These are phyloP conservation scores for Lithohypha guttulata DNA, from an alignment of 2,329 filamentous ascomycete genomes.

Conservation along the genomic window DNA sequence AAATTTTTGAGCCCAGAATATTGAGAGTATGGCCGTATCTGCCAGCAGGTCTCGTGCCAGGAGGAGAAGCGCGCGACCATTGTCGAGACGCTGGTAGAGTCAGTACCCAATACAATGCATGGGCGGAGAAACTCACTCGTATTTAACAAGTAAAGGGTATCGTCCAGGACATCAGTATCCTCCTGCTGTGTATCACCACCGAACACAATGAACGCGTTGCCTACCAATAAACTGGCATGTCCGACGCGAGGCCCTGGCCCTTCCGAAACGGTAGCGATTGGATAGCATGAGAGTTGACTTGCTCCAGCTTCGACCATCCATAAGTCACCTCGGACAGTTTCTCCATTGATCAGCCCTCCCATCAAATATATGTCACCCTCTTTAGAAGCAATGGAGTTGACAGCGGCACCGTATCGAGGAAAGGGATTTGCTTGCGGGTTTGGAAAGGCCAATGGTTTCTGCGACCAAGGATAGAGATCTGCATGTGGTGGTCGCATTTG, in stretches of 20 bases:
- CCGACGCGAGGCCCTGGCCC: slow-evolving; percentile 91
- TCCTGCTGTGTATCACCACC: slow-evolving; percentile 97
- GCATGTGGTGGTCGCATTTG: slow-evolving; percentile 46
- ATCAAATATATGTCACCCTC: slow-evolving; percentile 97
- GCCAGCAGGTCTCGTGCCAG: slow-evolving; percentile 73
- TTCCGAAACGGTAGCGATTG: slow-evolving; percentile 81
- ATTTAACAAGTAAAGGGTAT: slow-evolving; percentile 92
- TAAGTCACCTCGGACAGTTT: slow-evolving; percentile 89
- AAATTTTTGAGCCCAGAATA: slow-evolving; percentile 92
- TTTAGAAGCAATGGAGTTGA: slow-evolving; percentile 85
- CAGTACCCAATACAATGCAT: slow-evolving; percentile 18
- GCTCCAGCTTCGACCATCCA: slow-evolving; percentile 91
- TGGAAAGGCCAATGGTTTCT: slow-evolving; percentile 76
- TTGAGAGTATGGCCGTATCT: slow-evolving; percentile 95
- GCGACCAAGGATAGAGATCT: slow-evolving; percentile 92
- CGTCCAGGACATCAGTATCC: slow-evolving; percentile 79
- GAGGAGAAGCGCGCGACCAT: slow-evolving; percentile 89
- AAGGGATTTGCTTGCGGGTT: slow-evolving; percentile 77
- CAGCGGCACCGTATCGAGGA: slow-evolving; percentile 90
- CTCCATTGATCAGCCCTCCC: slow-evolving; percentile 90
- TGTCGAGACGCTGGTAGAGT: slow-evolving; percentile 70
- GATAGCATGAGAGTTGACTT: slow-evolving; percentile 79
- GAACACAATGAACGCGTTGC: slow-evolving; percentile 98
- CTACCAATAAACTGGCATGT: slow-evolving; percentile 84
- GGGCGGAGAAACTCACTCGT: slow-evolving; percentile 61